These are phyloP conservation scores for Lodderomyces beijingensis DNA, from an alignment of 1,139 yeast genomes.

Conservation along the genomic window DNA sequence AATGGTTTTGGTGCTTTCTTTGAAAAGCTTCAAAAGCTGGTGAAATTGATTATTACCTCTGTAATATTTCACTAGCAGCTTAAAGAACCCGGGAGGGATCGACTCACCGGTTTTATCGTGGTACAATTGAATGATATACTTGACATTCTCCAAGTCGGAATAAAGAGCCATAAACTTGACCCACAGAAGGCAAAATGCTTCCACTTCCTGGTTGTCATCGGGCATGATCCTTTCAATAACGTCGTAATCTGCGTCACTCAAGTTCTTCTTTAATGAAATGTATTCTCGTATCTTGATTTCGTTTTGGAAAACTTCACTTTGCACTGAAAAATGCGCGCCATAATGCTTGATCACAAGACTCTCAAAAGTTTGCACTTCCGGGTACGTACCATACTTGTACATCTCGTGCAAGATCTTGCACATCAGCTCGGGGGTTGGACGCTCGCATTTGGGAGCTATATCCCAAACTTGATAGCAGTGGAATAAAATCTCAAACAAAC, in stretches of 20 bases:
- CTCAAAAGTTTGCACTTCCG: slow-evolving; percentile 24
- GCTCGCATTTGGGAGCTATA: slow-evolving; percentile 17
- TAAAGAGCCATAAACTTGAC: slow-evolving; percentile 14
- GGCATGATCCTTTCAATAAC: slow-evolving; percentile 9
- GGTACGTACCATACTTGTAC: slow-evolving; percentile 25
- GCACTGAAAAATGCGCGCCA: slow-evolving; percentile 21
- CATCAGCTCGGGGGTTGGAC: slow-evolving; percentile 26
- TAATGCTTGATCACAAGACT: slow-evolving; percentile 19
- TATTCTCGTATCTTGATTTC: slow-evolving; percentile 25
- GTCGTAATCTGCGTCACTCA: slow-evolving; percentile 22
- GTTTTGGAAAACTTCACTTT: slow-evolving; percentile 22
- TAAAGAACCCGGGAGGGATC: slow-evolving; percentile 11
- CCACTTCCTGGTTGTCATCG: slow-evolving; percentile 6
- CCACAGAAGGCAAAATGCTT: slow-evolving; percentile 13
- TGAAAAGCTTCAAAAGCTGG: slow-evolving; percentile 10
- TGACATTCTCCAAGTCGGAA: slow-evolving; percentile 21
- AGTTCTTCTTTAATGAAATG: slow-evolving; percentile 20
- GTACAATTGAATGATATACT: slow-evolving; percentile 19
- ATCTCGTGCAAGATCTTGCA: slow-evolving; percentile 27
- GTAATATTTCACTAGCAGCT: slow-evolving; percentile 15
- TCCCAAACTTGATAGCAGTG: slow-evolving; percentile 28
- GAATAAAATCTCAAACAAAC: slow-evolving; percentile 30
- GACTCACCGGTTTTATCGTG: slow-evolving; percentile 3
- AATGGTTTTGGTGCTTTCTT: slow-evolving; percentile 14
- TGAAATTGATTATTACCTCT: slow-evolving; percentile 12